A percentile compares a stretch with the other conserved stretches of the same genome.
phyloP scores from a whole-genome alignment of 2,329 filamentous ascomycete genomes.

The Gremmenia infestans region DNA sequence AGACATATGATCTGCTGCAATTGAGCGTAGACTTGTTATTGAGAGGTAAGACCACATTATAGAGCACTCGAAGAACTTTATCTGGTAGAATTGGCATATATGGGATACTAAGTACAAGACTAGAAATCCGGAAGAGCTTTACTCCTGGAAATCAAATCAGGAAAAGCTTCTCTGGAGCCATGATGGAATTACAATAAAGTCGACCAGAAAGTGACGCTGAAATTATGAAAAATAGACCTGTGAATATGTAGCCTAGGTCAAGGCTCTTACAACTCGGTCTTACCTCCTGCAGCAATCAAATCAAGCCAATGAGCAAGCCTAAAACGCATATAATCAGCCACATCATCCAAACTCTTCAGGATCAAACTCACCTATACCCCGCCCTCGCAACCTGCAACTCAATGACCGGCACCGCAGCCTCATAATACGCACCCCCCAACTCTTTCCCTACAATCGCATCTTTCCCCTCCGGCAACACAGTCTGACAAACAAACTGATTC shows the following conservation, averaged over 20 bases:
- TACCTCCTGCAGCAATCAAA: slow-evolving; percentile 44
- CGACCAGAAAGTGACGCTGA: neutral
- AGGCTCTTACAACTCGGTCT: slow-evolving; percentile 16
- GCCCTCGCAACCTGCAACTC: slow-evolving; percentile 64
- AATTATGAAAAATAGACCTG: neutral
- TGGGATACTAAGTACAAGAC: too few species aligned
- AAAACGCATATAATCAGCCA: neutral
- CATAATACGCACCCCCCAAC: slow-evolving; percentile 58
- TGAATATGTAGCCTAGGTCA: neutral
- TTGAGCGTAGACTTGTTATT: slow-evolving; percentile 9
- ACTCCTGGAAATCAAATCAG: neutral
- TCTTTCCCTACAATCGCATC: slow-evolving; percentile 54
- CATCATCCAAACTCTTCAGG: neutral
- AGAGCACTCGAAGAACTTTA: too few species aligned
- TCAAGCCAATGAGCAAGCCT: slow-evolving; percentile 62
- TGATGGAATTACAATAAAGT: neutral
- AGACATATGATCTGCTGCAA: slow-evolving; percentile 2
- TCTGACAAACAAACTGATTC: slow-evolving; percentile 56
- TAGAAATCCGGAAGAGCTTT: neutral
- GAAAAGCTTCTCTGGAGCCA: neutral
- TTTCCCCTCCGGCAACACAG: slow-evolving; percentile 58
- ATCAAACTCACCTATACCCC: slow-evolving; percentile 49
- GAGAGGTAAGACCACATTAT: neutral
- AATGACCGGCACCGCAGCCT: slow-evolving; percentile 57
- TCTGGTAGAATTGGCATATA: too few species aligned